These are phyloP conservation scores for Dactylellina parvicollis DNA, from an alignment of 2,329 filamentous ascomycete genomes.

Conservation along the genomic window DNA sequence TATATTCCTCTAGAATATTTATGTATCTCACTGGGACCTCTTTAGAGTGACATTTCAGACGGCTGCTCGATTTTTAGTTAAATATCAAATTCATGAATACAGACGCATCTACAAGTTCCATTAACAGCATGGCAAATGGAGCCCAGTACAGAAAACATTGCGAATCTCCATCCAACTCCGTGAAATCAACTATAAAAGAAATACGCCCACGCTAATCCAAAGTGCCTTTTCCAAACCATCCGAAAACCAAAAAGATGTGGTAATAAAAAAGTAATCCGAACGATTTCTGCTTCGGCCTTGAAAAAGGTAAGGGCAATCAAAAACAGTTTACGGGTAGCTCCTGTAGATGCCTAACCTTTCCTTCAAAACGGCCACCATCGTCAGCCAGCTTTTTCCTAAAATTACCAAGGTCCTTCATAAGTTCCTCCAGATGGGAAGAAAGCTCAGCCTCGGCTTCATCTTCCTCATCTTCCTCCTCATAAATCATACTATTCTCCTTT, in stretches of 20 bases:
- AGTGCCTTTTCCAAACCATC: constrained; percentile 13
- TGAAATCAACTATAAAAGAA: constrained; percentile 10
- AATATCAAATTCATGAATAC: constrained; percentile 36
- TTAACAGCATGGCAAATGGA: not conserved
- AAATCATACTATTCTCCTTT: constrained; percentile 66
- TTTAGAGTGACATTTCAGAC: not conserved
- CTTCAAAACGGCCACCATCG: constrained; percentile 74
- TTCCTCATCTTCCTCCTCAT: constrained; percentile 65
- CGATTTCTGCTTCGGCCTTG: not conserved
- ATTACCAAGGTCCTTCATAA: constrained; percentile 80
- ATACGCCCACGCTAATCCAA: constrained; percentile 16
- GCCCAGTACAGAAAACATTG: not conserved
- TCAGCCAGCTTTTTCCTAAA: constrained; percentile 88
- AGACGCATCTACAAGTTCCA: not conserved
- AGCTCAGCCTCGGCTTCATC: constrained; percentile 73
- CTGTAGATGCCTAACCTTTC: constrained; percentile 42
- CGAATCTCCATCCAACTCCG: constrained; percentile 25
- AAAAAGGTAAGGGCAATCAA: not conserved
- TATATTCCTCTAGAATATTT: constrained; percentile 4
- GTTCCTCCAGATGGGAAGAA: constrained; percentile 78
- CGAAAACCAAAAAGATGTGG: constrained; percentile 2
- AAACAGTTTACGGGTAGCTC: constrained; percentile 48
- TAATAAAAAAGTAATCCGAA: not conserved
- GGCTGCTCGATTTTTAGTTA: not conserved
- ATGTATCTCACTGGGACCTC: not conserved